Percentiles rank a stretch among this genome's conserved stretches.
Evolutionary conservation across 306 rosid genomes (phyloP).

Genomic region (Trichosanthes truncata): DNA sequence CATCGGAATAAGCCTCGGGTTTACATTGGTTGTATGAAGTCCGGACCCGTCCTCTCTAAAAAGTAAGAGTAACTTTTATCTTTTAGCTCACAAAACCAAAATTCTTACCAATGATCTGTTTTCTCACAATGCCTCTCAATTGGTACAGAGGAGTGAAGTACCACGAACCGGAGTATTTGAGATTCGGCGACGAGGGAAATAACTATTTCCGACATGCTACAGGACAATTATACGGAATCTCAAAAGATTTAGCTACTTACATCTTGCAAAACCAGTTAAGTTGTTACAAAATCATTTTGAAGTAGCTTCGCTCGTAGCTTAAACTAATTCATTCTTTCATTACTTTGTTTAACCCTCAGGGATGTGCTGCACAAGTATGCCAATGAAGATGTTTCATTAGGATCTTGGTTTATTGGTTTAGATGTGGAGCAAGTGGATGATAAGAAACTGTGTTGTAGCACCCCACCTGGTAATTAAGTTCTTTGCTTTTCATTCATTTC

Average conservation of each 20-base stretch:
- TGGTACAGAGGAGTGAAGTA: slow-evolving; percentile 70
- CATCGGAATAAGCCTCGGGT: slow-evolving; percentile 56
- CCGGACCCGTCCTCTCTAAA: slow-evolving; percentile 80
- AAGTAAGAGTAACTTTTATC: slow-evolving; percentile 40
- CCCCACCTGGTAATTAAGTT: slow-evolving; percentile 54
- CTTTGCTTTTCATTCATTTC: not conserved
- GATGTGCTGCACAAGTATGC: slow-evolving; percentile 77
- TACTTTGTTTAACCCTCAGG: slow-evolving; percentile 27
- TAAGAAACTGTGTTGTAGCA: slow-evolving; percentile 76
- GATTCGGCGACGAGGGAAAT: slow-evolving; percentile 82
- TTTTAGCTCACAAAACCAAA: not conserved
- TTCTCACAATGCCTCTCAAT: slow-evolving; percentile 16
- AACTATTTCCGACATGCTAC: slow-evolving; percentile 90
- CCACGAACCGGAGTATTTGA: slow-evolving; percentile 93
- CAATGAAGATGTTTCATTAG: slow-evolving; percentile 87
- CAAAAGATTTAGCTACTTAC: slow-evolving; percentile 72
- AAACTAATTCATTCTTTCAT: not conserved
- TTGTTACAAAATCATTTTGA: not conserved
- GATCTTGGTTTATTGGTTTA: slow-evolving; percentile 91
- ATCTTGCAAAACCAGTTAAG: slow-evolving; percentile 74
- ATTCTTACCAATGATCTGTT: not conserved
- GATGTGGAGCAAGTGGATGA: slow-evolving; percentile 80
- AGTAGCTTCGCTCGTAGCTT: not conserved
- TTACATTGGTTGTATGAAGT: slow-evolving; percentile 92
- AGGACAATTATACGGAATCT: slow-evolving; percentile 79